Evolutionary conservation across 73 alveolate genomes (phyloP).

Genomic region (Paramecium bursaria): DNA sequence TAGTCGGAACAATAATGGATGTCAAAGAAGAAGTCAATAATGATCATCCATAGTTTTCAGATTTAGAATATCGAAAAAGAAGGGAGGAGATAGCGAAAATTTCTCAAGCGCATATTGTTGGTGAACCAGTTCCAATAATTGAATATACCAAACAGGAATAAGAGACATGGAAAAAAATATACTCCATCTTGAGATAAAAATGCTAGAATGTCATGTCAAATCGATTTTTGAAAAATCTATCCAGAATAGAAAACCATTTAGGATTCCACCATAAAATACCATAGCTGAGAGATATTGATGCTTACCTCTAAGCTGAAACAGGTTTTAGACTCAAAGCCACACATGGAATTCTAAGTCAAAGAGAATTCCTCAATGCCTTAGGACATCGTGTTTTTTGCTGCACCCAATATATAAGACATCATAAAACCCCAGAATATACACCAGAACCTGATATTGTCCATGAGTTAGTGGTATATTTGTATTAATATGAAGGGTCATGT

Average conservation of each 20-base stretch:
- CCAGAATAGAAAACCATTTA: constrained; percentile 17
- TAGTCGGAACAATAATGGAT: constrained; percentile 9
- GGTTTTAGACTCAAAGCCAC: constrained; percentile 85
- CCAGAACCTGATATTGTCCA: constrained; percentile 77
- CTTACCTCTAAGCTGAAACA: constrained; percentile 70
- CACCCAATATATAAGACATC: constrained; percentile 85
- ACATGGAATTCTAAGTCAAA: constrained; percentile 80
- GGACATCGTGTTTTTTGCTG: constrained; percentile 85
- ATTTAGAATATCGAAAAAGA: constrained; percentile 46
- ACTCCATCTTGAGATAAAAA: constrained; percentile 25
- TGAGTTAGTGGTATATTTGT: constrained; percentile 51
- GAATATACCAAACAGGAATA: constrained; percentile 51
- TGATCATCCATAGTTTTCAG: constrained; percentile 49
- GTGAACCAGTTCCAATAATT: constrained; percentile 36
- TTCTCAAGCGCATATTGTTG: constrained; percentile 39
- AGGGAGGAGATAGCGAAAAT: constrained; percentile 62
- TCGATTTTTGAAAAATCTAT: constrained; percentile 29
- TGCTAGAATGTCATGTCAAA: constrained; percentile 4
- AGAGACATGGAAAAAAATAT: constrained; percentile 59
- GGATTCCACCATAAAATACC: constrained; percentile 73
- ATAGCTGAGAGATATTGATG: constrained; percentile 77
- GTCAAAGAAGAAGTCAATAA: constrained; percentile 35
- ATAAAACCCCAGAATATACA: constrained; percentile 69
- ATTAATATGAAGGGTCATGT: constrained; percentile 77
- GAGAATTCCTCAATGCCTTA: constrained; percentile 86